Conservation (phyloP, 2,329 filamentous ascomycete genomes). For the Trichoderma endophyticum region DNA sequence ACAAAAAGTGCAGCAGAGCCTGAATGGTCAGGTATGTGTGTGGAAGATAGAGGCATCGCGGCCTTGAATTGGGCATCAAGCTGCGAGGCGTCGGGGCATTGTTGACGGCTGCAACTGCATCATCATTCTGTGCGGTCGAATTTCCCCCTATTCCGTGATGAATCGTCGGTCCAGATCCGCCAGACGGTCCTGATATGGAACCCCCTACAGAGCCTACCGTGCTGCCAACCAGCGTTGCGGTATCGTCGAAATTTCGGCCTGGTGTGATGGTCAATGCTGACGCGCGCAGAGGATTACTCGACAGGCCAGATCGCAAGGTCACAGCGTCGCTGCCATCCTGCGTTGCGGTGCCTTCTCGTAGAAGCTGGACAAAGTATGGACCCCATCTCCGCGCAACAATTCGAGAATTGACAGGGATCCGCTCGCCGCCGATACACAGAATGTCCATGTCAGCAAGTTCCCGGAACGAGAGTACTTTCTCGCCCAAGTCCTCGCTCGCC, state of each 20-base stretch:
- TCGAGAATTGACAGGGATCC: conserved; percentile 89
- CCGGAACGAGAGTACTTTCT: conserved; percentile 71
- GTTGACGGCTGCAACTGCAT: conserved; percentile 41
- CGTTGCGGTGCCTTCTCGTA: conserved; percentile 74
- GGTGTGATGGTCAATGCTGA: conserved; percentile 85
- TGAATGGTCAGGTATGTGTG: conserved; percentile 89
- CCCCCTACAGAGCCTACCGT: conserved; percentile 40
- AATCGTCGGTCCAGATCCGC: conserved; percentile 45
- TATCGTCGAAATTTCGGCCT: conserved; percentile 49
- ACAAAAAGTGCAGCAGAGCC: conserved; percentile 86
- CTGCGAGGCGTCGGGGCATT: conserved; percentile 55
- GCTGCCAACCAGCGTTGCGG: conserved; percentile 44
- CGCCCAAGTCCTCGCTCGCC: conserved; percentile 81
- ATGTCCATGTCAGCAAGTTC: conserved; percentile 97
- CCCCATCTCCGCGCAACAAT: conserved; percentile 88
- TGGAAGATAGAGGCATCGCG: conserved; percentile 85
- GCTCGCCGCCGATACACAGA: conserved; percentile 82
- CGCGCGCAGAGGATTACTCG: conserved; percentile 61
- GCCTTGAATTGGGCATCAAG: conserved; percentile 63
- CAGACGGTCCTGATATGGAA: conserved; percentile 39
- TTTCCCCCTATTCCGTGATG: conserved; percentile 41
- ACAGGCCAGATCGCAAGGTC: conserved; percentile 66
- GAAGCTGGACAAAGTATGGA: conserved; percentile 88
- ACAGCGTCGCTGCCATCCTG: conserved; percentile 71
- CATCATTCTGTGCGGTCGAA: background rate